These are phyloP conservation scores for Scheffersomyces segobiensis DNA, from an alignment of 1,139 yeast genomes.

Conservation along the genomic window DNA sequence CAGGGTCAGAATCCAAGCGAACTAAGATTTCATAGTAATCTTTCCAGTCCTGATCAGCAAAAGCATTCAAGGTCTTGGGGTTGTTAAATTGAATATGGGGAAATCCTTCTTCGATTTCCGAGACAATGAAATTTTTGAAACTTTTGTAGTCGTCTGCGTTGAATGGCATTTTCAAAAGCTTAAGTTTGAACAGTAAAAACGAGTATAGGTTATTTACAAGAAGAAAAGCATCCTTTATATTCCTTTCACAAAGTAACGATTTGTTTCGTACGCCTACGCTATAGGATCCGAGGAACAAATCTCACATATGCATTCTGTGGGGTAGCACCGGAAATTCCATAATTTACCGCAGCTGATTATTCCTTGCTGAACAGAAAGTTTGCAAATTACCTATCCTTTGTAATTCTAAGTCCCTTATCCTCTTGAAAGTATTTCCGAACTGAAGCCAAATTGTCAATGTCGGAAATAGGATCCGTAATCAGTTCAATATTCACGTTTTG, in stretches of 20 bases:
- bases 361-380: background rate
- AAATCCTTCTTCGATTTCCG: constrained; percentile 48
- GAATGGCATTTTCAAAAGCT: constrained; percentile 22
- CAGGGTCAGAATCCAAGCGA: constrained; percentile 45
- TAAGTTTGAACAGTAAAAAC: background rate
- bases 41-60: constrained; percentile 53
- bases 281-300: background rate
- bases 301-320: background rate
- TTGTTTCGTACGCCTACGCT: background rate
- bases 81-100: constrained; percentile 65
- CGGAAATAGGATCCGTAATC: no score
- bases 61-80: constrained; percentile 63
- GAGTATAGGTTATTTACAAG: background rate
- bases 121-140: constrained; percentile 40
- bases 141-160: constrained; percentile 33
- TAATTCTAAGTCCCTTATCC: no score
- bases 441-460: no score
- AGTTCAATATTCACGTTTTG: no score
- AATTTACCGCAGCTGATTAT: background rate
- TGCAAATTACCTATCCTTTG: no score
- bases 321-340: background rate
- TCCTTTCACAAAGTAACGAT: background rate
- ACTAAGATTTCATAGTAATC: constrained; percentile 55
- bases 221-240: background rate
- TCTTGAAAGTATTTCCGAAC: no score